phyloP scores from a whole-genome alignment of 2,329 filamentous ascomycete species.

The Bipolaris sorokiniana region DNA sequence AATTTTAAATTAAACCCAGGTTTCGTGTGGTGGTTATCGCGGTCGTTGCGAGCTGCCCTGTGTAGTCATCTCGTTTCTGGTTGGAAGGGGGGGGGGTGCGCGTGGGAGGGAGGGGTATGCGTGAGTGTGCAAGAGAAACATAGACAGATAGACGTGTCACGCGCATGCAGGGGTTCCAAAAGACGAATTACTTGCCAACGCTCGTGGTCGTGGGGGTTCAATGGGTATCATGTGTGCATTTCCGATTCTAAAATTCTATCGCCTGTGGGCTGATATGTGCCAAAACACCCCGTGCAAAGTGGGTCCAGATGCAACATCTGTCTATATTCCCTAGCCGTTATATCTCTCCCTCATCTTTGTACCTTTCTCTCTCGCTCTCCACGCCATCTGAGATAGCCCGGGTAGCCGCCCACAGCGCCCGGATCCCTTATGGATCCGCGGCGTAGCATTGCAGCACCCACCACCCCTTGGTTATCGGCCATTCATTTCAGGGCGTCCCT shows the following conservation, averaged over 20 bases:
- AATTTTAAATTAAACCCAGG: no score
- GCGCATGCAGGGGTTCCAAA: background rate
- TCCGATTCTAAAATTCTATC: background rate
- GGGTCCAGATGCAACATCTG: background rate
- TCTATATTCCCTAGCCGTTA: conserved; percentile 1
- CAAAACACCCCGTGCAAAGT: background rate
- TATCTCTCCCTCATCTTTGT: background rate
- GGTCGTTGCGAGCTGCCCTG: no score
- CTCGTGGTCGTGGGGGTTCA: no score
- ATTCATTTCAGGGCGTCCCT: background rate
- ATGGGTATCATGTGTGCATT: conserved; percentile 2
- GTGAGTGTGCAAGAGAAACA: no score
- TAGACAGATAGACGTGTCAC: background rate
- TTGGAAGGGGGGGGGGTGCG: no score
- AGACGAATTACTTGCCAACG: no score
- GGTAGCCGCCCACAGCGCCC: conserved; percentile 8
- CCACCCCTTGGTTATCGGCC: conserved; percentile 7
- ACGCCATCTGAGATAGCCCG: background rate
- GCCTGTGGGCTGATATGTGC: background rate
- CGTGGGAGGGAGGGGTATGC: no score
- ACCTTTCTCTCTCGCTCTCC: background rate
- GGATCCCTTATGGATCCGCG: conserved; percentile 2
- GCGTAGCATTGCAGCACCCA: conserved; percentile 8
- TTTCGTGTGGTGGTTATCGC: no score
- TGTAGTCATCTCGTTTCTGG: no score